These are phyloP conservation scores for Erodium trifolium DNA, from an alignment of 441 rosid species.

Conservation along the genomic window DNA sequence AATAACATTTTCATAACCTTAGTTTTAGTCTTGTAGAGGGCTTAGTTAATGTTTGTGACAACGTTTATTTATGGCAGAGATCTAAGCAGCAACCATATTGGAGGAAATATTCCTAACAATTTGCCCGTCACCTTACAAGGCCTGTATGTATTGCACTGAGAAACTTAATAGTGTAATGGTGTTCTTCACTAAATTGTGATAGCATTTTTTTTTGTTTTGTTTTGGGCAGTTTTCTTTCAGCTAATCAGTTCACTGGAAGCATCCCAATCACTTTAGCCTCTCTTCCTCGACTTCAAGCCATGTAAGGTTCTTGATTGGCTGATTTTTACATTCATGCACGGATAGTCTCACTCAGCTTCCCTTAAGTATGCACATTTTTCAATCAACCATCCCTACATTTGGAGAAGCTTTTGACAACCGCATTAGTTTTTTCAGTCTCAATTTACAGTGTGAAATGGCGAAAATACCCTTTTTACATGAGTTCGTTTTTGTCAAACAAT, in stretches of 20 bases:
- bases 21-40: neutral
- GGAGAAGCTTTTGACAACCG: no score
- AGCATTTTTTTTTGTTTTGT: conserved; percentile 14
- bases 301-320: conserved; percentile 27
- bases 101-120: conserved; percentile 76
- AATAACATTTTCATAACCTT: conserved; percentile 4
- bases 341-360: no score
- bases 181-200: neutral
- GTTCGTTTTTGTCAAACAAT: no score
- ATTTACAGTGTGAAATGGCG: no score
- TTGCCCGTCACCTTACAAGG: conserved; percentile 64
- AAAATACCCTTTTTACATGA: no score
- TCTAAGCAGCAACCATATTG: conserved; percentile 81
- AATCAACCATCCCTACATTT: no score
- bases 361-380: no score
- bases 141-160: conserved; percentile 40
- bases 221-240: conserved; percentile 46
- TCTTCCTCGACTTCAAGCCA: conserved; percentile 33
- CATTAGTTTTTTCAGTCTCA: no score
- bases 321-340: neutral
- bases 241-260: conserved; percentile 51
- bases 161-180: neutral
- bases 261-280: conserved; percentile 42
- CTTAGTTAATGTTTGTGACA: conserved; percentile 14
- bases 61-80: conserved; percentile 44